phyloP scores from a whole-genome alignment of 306 rosid species.

The Sechiopsis laciniata region DNA sequence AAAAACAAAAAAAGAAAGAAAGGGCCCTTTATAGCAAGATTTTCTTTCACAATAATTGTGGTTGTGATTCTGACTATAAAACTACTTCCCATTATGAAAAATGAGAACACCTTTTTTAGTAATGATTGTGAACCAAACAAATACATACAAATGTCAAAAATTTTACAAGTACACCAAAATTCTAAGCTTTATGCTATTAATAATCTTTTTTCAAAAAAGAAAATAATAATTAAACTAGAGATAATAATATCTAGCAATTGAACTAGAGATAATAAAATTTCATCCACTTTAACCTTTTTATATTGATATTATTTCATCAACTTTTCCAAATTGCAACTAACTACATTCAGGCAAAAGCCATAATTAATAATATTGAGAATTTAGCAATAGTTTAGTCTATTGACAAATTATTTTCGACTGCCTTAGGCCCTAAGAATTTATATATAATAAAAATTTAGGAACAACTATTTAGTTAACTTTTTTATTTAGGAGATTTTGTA shows the following conservation, averaged over 20 bases:
- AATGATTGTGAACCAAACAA: constrained; percentile 1
- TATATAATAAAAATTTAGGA: neutral
- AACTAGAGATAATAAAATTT: too few species aligned
- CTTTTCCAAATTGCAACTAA: too few species aligned
- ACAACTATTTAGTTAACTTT: neutral
- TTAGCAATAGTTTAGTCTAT: too few species aligned
- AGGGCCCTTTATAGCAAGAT: neutral
- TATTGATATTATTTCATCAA: too few species aligned
- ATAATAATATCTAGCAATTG: too few species aligned
- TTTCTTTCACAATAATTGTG: neutral
- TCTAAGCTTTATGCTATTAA: neutral
- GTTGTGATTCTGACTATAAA: constrained; percentile 9
- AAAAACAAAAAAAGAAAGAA: neutral
- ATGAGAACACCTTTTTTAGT: neutral
- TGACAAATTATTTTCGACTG: neutral
- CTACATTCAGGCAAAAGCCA: too few species aligned
- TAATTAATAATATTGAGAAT: neutral
- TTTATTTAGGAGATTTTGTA: too few species aligned
- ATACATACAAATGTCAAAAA: neutral
- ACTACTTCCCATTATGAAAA: constrained; percentile 14
- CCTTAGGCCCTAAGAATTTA: neutral
- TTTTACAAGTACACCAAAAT: neutral
- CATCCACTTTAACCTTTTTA: too few species aligned
- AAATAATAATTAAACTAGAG: too few species aligned
- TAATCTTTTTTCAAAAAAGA: too few species aligned